Evolutionary conservation across 2,329 filamentous ascomycete species (phyloP), one percentile per base, ranked within the genome.

Genomic region (Magnaporthales sp.): DNA sequence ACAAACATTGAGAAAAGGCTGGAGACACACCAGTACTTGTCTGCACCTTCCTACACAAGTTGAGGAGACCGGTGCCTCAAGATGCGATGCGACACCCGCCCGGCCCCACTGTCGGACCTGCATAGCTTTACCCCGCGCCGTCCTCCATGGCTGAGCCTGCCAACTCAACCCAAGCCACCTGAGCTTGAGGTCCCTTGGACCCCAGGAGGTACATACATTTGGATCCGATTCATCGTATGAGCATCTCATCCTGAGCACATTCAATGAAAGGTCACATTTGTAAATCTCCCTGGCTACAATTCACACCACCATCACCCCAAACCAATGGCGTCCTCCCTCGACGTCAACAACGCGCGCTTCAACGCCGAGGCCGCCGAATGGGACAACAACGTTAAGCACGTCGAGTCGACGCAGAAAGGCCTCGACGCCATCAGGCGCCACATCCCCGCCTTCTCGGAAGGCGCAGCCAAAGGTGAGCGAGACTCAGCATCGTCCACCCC

Each of bases 381-480:
- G 84, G 84, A 86, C 71, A 75, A 73, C 54, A 85, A 86, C 69
- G 80, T 80, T 0, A 78, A 79, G 61, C 80, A 85, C 15, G 78
- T 81, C 46, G 75, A 76, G 63, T 78, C 80, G 26, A 80, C 79
- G 10, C 71, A 76, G 3, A 75, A 76, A 22, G 83, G 83, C 0
- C 77, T 80, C 58, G 72, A 80, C 32, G 80, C 82, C 15, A 80
- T 86, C 51, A 73, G 80, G 29, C 67, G 72, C 6, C 71, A 74
- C 58, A 72, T 80, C 4, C 78, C 80, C 0, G 73, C 68, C 31
- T 69, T 73, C 65, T 72, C 72, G 22, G 71, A 73, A 1, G 22
- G 63, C 3, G 66, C 32, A 0, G 38, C 30, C 7, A 58, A 58
- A 58, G 24, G 54, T 58, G 11, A 58, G 22, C 54, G 8, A 46